These are phyloP conservation scores for Potentilla sterilis DNA, from an alignment of 306 rosid species.

Conservation along the genomic window DNA sequence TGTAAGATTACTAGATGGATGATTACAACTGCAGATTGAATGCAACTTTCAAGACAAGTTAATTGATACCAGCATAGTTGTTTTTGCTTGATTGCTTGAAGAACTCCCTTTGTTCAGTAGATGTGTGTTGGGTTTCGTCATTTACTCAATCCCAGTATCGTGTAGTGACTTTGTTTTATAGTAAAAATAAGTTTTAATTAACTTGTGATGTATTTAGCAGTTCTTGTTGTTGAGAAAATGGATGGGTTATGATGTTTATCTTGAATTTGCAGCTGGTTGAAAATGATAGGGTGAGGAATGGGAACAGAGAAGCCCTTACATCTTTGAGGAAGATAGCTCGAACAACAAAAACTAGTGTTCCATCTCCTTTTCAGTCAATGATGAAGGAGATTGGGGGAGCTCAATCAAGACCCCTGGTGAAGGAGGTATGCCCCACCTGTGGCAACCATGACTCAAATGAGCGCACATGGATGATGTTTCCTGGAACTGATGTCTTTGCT, in stretches of 20 bases:
- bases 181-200: not conserved
- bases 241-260: conserved; percentile 15
- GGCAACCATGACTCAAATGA: conserved; percentile 77
- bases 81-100: not conserved
- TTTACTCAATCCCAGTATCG: not conserved
- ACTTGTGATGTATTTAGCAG: not conserved
- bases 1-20: not conserved
- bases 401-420: conserved; percentile 63
- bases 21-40: not conserved
- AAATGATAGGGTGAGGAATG: conserved; percentile 79
- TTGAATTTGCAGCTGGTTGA: conserved; percentile 60
- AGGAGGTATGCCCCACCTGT: conserved; percentile 81
- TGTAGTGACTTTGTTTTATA: not conserved
- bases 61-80: not conserved
- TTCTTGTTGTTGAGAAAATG: not conserved
- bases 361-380: conserved; percentile 76
- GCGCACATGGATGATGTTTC: conserved; percentile 80
- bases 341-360: conserved; percentile 76
- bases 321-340: conserved; percentile 77
- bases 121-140: not conserved
- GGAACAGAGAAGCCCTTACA: conserved; percentile 87
- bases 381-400: conserved; percentile 70
- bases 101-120: not conserved
- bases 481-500: conserved; percentile 75
- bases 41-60: not conserved